Evolutionary conservation across 106 monocot species (phyloP).

Genomic region (Dioscorea zingiberensis): DNA sequence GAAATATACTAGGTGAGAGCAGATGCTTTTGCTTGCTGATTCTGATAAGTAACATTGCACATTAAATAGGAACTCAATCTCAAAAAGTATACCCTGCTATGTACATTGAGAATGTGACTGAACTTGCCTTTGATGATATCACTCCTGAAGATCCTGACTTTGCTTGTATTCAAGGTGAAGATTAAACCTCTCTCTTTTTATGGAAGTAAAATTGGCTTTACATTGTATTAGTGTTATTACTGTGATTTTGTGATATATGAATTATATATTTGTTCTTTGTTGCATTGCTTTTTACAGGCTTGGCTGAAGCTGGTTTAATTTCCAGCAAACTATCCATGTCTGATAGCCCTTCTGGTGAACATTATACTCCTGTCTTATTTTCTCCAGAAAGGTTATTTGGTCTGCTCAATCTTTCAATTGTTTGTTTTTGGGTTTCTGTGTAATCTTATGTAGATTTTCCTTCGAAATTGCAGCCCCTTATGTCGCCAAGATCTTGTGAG

Average conservation of each 20-base stretch:
- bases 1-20: neutral
- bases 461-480: constrained; percentile 55
- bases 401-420: neutral
- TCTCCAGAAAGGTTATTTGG: constrained; percentile 65
- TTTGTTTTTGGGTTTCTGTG: constrained; percentile 5
- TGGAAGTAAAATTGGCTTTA: too few relatives aligned
- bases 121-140: constrained; percentile 97
- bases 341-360: constrained; percentile 24
- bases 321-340: constrained; percentile 73
- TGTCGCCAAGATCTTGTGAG: constrained; percentile 96
- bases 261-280: neutral
- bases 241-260: too few relatives aligned
- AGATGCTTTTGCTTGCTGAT: neutral
- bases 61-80: constrained; percentile 56
- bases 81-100: constrained; percentile 98
- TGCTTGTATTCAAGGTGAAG: constrained; percentile 79
- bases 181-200: neutral
- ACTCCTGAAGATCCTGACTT: constrained; percentile 92
- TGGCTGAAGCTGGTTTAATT: constrained; percentile 97
- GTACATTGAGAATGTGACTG: constrained; percentile 92
- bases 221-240: too few relatives aligned
- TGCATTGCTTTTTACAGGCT: constrained; percentile 34
- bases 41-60: constrained; percentile 4
- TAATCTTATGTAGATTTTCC: neutral
- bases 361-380: constrained; percentile 33